These are phyloP conservation scores for Bruguiera gymnorhiza DNA, from an alignment of 345 rosid genomes.

Conservation along the genomic window DNA sequence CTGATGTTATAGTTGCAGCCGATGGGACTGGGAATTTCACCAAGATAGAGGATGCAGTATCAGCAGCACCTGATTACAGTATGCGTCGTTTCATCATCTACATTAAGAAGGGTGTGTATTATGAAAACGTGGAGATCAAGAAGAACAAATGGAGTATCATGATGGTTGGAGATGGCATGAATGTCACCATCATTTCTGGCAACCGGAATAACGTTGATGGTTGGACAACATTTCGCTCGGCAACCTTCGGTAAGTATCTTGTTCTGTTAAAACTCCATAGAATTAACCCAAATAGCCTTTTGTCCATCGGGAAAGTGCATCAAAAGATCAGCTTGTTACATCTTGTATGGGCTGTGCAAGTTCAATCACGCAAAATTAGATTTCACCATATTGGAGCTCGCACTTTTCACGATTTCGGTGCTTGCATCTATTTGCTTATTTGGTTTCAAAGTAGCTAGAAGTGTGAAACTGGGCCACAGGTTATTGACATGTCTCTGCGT, in stretches of 20 bases:
- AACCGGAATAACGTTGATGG: constrained; percentile 35
- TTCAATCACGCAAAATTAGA: too few species aligned
- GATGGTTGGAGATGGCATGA: constrained; percentile 42
- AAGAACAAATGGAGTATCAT: constrained; percentile 34
- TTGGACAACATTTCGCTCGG: constrained; percentile 31
- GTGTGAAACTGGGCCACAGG: too few species aligned
- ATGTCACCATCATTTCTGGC: constrained; percentile 34
- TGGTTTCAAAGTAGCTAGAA: too few species aligned
- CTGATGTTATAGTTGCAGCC: constrained; percentile 26
- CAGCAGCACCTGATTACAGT: constrained; percentile 19
- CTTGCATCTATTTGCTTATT: too few species aligned
- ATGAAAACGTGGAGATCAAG: constrained; percentile 34
- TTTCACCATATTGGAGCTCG: too few species aligned
- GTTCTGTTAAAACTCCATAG: background rate
- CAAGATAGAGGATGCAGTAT: constrained; percentile 25
- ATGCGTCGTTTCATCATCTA: constrained; percentile 15
- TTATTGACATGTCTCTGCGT: too few species aligned
- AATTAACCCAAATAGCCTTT: background rate
- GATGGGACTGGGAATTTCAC: constrained; percentile 34
- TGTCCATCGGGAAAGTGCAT: background rate
- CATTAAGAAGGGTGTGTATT: constrained; percentile 32
- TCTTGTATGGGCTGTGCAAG: too few species aligned
- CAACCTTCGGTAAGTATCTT: constrained; percentile 31
- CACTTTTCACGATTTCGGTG: too few species aligned
- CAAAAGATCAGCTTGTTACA: background rate